Evolutionary conservation across 768 basidiomycete genomes (phyloP).

Genomic region (Amanita pallidorosea): DNA sequence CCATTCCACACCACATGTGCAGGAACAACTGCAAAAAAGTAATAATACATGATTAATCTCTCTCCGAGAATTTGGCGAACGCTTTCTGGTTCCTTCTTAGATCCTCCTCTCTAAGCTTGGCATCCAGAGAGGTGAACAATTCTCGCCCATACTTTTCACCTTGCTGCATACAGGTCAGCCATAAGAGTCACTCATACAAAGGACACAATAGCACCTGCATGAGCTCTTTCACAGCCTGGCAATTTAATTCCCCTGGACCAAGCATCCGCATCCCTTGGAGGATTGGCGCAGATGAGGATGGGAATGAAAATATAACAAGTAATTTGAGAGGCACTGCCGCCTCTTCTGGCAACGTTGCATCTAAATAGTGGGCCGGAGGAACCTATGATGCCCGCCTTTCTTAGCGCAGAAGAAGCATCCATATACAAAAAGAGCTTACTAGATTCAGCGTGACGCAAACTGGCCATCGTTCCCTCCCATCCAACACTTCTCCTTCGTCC

Average conservation of each 20-base stretch:
- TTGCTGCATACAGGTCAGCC: constrained; percentile 25
- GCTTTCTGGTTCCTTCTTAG: constrained; percentile 48
- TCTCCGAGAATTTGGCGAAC: constrained; percentile 36
- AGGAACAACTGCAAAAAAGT: too few species aligned
- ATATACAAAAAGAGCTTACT: constrained; percentile 26
- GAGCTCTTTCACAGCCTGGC: constrained; percentile 36
- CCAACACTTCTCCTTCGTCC: constrained; percentile 69
- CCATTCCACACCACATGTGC: too few species aligned
- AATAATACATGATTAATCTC: constrained; percentile 9
- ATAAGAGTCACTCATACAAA: not conserved
- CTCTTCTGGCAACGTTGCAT: constrained; percentile 67
- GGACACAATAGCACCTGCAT: constrained; percentile 34
- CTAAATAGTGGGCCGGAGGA: constrained; percentile 55
- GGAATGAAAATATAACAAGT: constrained; percentile 56
- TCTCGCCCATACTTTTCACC: constrained; percentile 58
- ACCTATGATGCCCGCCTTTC: constrained; percentile 25
- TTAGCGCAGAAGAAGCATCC: not conserved
- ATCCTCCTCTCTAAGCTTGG: constrained; percentile 58
- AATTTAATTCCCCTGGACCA: constrained; percentile 49
- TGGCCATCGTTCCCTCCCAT: constrained; percentile 59
- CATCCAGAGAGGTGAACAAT: constrained; percentile 44
- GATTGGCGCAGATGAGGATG: constrained; percentile 20
- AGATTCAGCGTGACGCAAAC: constrained; percentile 71
- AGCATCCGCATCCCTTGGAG: constrained; percentile 57
- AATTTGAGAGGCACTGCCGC: constrained; percentile 51